Percentiles rank a stretch among this genome's conserved stretches.
These are phyloP conservation scores for Silene vulgaris DNA, from an alignment of 179 eudicot genomes.

Conservation along the genomic window DNA sequence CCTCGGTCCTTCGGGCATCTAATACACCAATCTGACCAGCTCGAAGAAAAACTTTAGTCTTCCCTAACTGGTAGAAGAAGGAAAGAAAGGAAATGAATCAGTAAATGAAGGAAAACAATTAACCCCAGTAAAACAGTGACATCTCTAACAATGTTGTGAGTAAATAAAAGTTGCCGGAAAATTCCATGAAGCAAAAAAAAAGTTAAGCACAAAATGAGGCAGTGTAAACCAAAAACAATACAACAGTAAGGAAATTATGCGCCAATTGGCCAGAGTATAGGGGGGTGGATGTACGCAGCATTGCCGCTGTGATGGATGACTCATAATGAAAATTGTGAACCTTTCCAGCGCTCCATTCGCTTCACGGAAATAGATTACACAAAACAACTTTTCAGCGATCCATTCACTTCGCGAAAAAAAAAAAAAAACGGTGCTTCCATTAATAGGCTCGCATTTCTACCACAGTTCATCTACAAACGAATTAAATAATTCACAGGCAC, in stretches of 20 bases:
- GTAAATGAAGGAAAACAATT: background rate
- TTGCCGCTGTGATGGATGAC: background rate
- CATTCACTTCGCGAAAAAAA: background rate
- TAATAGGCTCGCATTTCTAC: background rate
- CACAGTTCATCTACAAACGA: background rate
- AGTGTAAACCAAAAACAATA: background rate
- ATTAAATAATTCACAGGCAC: background rate
- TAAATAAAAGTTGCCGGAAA: background rate
- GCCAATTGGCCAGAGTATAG: background rate
- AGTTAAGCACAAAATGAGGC: background rate
- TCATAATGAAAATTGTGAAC: background rate
- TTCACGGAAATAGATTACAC: background rate
- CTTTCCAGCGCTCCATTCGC: background rate
- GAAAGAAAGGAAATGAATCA: constrained; percentile 1
- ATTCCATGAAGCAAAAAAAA: background rate
- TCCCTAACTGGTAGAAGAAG: constrained; percentile 59
- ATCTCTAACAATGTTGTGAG: background rate
- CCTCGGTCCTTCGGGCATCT: constrained; percentile 87
- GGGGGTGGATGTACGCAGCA: background rate
- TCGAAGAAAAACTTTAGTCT: constrained; percentile 89
- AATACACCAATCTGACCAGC: constrained; percentile 93
- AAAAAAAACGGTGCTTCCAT: background rate
- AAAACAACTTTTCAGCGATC: background rate
- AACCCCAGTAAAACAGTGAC: background rate
- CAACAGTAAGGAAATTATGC: background rate